phyloP scores from a whole-genome alignment of 192 early-diverging fungal species.

The Coemansia asiatica region DNA sequence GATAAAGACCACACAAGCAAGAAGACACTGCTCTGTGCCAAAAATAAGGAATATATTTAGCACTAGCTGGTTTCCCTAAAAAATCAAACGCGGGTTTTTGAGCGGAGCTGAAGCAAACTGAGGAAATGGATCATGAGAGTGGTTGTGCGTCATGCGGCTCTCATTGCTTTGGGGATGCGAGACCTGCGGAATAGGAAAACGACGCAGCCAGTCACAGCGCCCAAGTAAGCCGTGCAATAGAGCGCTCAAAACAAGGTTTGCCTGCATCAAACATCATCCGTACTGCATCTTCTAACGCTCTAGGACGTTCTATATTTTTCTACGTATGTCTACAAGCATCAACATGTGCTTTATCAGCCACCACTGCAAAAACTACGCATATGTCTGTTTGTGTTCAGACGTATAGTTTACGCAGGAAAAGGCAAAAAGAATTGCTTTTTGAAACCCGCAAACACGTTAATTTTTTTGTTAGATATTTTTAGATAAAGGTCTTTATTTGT shows the following conservation, averaged over 20 bases:
- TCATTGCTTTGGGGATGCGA: neutral
- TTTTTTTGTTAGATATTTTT: neutral
- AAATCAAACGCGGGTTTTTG: neutral
- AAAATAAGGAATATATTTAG: too few species aligned
- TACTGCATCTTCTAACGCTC: neutral
- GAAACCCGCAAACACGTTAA: neutral
- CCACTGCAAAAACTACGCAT: neutral
- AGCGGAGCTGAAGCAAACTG: neutral
- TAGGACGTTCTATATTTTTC: neutral
- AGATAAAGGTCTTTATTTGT: neutral
- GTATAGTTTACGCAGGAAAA: neutral
- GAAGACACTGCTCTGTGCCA: neutral
- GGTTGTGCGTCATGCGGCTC: neutral
- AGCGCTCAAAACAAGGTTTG: neutral
- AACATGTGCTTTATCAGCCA: neutral
- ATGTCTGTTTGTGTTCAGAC: neutral
- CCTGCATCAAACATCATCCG: neutral
- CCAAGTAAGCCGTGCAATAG: neutral
- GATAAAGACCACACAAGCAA: neutral
- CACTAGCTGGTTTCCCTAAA: too few species aligned
- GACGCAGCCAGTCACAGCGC: neutral
- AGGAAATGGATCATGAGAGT: neutral
- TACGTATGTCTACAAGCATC: neutral
- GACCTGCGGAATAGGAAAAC: neutral
- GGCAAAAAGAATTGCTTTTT: too few species aligned